Percentiles rank a stretch among this genome's conserved stretches.
phyloP scores from a whole-genome alignment of 2,329 filamentous ascomycete genomes.

The Pyricularia pennisetigena region DNA sequence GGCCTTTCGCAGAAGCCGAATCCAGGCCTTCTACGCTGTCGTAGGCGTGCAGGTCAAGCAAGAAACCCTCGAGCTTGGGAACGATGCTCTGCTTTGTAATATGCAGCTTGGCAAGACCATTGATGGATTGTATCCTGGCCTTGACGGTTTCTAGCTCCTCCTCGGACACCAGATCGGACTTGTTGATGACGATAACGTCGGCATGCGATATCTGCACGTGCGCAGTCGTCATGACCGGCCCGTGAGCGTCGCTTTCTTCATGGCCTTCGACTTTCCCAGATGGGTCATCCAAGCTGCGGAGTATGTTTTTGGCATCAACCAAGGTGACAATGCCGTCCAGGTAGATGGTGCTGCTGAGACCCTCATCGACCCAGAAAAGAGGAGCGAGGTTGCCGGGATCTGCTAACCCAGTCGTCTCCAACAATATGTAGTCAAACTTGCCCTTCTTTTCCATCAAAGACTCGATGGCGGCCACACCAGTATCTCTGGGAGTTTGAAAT shows the following conservation, averaged over 20 bases:
- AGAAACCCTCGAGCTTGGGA: constrained; percentile 71
- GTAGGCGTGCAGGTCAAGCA: constrained; percentile 89
- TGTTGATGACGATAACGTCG: constrained; percentile 92
- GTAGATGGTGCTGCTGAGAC: constrained; percentile 88
- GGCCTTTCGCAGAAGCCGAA: constrained; percentile 58
- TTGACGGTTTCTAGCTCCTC: constrained; percentile 61
- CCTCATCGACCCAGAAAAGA: constrained; percentile 96
- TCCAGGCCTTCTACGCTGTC: constrained; percentile 69
- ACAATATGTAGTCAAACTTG: constrained; percentile 91
- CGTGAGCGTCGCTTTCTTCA: constrained; percentile 41
- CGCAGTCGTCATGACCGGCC: constrained; percentile 75
- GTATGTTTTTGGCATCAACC: constrained; percentile 88
- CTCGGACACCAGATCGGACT: constrained; percentile 70
- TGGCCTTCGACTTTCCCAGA: constrained; percentile 41
- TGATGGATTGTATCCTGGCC: constrained; percentile 72
- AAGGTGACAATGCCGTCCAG: constrained; percentile 94
- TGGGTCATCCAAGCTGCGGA: constrained; percentile 70
- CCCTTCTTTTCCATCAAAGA: constrained; percentile 90
- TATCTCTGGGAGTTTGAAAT: constrained; percentile 48
- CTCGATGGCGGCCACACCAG: constrained; percentile 90
- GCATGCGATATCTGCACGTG: constrained; percentile 96
- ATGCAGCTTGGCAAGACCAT: constrained; percentile 77
- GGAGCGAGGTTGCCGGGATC: constrained; percentile 94
- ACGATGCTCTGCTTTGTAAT: constrained; percentile 72
- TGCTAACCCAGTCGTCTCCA: constrained; percentile 91